Evolutionary conservation across 1,139 yeast genomes (phyloP), one percentile per base, ranked within the genome.

Genomic region (Magnusiomyces ingens): DNA sequence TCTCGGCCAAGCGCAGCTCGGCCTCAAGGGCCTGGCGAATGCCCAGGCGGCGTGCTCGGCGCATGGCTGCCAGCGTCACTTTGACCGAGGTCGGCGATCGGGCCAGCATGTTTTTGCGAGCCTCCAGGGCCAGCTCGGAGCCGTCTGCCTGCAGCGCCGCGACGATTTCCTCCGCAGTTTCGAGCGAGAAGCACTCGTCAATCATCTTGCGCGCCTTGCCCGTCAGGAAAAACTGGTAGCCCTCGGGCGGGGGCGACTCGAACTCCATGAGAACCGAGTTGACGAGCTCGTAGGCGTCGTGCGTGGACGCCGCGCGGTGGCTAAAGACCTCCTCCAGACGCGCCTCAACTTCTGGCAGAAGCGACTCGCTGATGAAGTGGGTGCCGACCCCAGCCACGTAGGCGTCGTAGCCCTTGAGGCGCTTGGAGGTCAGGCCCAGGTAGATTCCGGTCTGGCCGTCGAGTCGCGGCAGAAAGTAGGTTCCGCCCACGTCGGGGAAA

Each of bases 401-500:
- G 15, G 85, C 84, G 66, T 93, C 98, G 59, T 78, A 75, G 3
- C 98, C 98, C 56, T 72, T 69, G 60, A 93, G 71, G 32, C 85
- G 75, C 56, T 84, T 84, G 50, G 97, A 96, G 1, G 99, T 91
- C 61, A 93, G 74, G 15, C 96, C 94, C 58, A 89, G 73, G 69
- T 87, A 93, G 67, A 84, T 80, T 48, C 98, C 98, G 57, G 91
- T 71, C 64, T 86, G 81, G 57, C 88, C 89, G 64, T 86, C 93
- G 58, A 90, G 72, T 61, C 88, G 79, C 43, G 96, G 89, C 62
- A 93, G 74, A 71, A 91, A 91, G 71, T 87, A 91, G 4, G 95
- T 82, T 45, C 95, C 85, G 45, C 98, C 99, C 10, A 93, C 98
- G 68, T 93, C 99, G 10, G 96, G 96, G 74, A 88, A 87, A 69